These are phyloP conservation scores for Elaeis guineensis DNA, from an alignment of 176 grass and related monocot genomes.

Conservation along the genomic window DNA sequence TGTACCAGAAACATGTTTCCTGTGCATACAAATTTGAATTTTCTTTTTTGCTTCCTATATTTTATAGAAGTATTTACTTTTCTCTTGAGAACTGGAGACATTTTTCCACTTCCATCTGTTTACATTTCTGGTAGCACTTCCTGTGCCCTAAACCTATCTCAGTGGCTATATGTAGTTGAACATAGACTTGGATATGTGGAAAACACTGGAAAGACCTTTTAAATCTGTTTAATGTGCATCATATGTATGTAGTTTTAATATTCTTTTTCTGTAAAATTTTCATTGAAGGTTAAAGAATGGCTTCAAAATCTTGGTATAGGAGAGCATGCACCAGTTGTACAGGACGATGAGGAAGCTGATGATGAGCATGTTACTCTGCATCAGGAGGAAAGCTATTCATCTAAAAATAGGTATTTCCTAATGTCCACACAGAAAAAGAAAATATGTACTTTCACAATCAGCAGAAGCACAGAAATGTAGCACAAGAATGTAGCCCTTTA, in stretches of 20 bases:
- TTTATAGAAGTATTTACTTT: too few species aligned
- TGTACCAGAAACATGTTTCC: too few species aligned
- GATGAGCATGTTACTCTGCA: conserved; percentile 70
- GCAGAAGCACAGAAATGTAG: conserved; percentile 4
- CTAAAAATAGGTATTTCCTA: conserved; percentile 66
- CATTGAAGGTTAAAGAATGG: conserved; percentile 93
- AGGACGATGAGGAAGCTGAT: conserved; percentile 93
- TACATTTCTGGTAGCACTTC: too few species aligned
- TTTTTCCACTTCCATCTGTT: too few species aligned
- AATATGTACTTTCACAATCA: background rate
- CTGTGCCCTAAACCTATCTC: too few species aligned
- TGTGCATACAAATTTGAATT: too few species aligned
- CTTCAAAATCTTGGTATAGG: conserved; percentile 94
- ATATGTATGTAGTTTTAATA: conserved; percentile 3
- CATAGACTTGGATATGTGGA: too few species aligned
- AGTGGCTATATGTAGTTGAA: too few species aligned
- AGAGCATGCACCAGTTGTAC: conserved; percentile 71
- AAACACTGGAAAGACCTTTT: background rate
- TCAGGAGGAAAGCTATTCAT: conserved; percentile 53
- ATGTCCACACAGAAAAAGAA: background rate
- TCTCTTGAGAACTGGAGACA: too few species aligned
- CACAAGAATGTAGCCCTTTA: conserved; percentile 6
- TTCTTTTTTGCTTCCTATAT: background rate
- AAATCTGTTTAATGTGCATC: background rate
- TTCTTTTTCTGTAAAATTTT: conserved; percentile 14